These are phyloP conservation scores for Tillandsia fasciculata DNA, from an alignment of 176 grass and related monocot genomes.

Conservation along the genomic window DNA sequence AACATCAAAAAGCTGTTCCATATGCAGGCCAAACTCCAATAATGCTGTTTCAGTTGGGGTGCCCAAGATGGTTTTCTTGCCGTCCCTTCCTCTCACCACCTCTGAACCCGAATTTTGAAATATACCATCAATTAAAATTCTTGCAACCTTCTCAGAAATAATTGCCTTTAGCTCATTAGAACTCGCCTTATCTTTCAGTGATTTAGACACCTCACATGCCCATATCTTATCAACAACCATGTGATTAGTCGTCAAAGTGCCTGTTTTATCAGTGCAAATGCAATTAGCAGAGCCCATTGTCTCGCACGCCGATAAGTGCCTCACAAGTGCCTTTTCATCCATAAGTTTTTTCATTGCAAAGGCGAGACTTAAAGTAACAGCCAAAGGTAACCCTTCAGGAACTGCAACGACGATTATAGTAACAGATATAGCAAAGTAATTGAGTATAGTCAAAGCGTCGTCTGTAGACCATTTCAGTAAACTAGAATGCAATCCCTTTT, in stretches of 20 bases:
- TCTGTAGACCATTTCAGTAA: constrained; percentile 34
- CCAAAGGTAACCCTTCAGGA: constrained; percentile 80
- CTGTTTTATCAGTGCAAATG: constrained; percentile 96
- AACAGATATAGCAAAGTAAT: constrained; percentile 80
- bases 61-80: constrained; percentile 55
- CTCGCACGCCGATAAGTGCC: constrained; percentile 91
- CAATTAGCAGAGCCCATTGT: constrained; percentile 96
- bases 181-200: constrained; percentile 34
- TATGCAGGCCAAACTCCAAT: constrained; percentile 68
- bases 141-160: constrained; percentile 39
- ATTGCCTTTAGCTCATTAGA: constrained; percentile 36
- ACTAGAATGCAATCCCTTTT: constrained; percentile 33
- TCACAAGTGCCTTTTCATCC: constrained; percentile 78
- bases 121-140: constrained; percentile 55
- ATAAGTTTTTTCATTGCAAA: constrained; percentile 99
- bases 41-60: constrained; percentile 91
- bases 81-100: constrained; percentile 61
- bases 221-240: constrained; percentile 96
- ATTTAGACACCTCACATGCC: constrained; percentile 40
- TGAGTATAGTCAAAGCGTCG: constrained; percentile 66
- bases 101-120: constrained; percentile 79
- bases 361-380: constrained; percentile 87
- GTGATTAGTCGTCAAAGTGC: constrained; percentile 89
- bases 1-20: constrained; percentile 37
- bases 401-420: constrained; percentile 94